These are phyloP conservation scores for Dictyostelium intermedium DNA, from an alignment of 78 protist species.

Conservation along the genomic window DNA sequence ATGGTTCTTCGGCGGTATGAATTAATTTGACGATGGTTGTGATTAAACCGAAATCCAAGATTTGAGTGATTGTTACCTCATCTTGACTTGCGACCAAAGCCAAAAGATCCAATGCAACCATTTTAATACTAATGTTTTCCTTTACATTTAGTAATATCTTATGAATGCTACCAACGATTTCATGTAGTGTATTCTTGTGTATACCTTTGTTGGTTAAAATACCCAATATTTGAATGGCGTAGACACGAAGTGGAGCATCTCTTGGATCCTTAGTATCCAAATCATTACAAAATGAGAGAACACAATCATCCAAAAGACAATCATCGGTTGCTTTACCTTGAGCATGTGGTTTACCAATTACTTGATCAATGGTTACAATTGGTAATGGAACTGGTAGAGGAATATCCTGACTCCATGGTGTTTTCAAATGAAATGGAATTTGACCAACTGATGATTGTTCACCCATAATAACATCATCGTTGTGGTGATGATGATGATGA, in stretches of 20 bases:
- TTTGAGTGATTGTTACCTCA: slow-evolving; percentile 51
- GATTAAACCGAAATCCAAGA: slow-evolving; percentile 6
- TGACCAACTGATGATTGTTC: neutral
- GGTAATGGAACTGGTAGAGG: slow-evolving; percentile 44
- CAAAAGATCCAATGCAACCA: slow-evolving; percentile 58
- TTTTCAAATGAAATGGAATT: neutral
- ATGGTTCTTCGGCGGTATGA: slow-evolving; percentile 21
- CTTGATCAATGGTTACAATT: neutral
- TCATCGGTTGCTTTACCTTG: slow-evolving; percentile 32
- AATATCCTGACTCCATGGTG: slow-evolving; percentile 34
- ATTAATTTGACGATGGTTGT: slow-evolving; percentile 13
- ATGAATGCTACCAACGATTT: slow-evolving; percentile 40
- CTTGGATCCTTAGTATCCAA: slow-evolving; percentile 63
- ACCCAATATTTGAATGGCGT: slow-evolving; percentile 39
- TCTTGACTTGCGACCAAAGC: slow-evolving; percentile 45
- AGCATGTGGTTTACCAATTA: slow-evolving; percentile 71
- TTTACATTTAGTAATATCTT: slow-evolving; percentile 21
- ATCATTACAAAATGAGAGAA: slow-evolving; percentile 64
- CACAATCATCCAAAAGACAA: slow-evolving; percentile 70
- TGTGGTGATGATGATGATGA: neutral
- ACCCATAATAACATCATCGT: neutral
- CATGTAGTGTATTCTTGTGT: slow-evolving; percentile 50
- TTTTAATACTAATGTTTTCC: slow-evolving; percentile 32
- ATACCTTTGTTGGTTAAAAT: slow-evolving; percentile 43
- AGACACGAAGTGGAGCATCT: slow-evolving; percentile 46